Evolutionary conservation across 805 yeast species (phyloP).

Genomic region (Monosporozyma aquatica): DNA sequence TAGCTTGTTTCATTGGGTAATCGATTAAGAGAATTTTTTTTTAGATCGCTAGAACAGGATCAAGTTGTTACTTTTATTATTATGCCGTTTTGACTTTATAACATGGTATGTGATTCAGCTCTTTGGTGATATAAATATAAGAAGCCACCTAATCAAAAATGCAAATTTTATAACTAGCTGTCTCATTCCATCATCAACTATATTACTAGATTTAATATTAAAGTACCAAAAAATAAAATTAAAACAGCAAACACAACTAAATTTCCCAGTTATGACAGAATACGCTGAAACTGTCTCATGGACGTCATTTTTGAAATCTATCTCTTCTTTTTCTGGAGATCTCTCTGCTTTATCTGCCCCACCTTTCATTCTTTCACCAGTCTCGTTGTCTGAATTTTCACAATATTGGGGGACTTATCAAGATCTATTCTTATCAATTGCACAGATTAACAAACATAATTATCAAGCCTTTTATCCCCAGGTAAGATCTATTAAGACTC

Average conservation of each 20-base stretch:
- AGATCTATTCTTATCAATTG: constrained; percentile 69
- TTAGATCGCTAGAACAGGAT: too few relatives aligned
- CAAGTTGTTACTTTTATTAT: too few relatives aligned
- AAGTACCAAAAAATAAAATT: not conserved
- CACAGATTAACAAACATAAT: constrained; percentile 29
- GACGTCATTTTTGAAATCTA: constrained; percentile 84
- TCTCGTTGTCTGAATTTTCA: constrained; percentile 82
- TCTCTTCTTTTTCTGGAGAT: constrained; percentile 90
- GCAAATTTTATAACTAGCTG: not conserved
- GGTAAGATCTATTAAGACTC: constrained; percentile 39
- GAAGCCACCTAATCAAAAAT: not conserved
- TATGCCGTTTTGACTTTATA: too few relatives aligned
- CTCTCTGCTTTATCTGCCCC: constrained; percentile 93
- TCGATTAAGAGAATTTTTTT: too few relatives aligned
- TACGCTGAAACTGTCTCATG: constrained; percentile 50
- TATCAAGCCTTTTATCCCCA: constrained; percentile 12
- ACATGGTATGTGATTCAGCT: too few relatives aligned
- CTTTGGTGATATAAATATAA: too few relatives aligned
- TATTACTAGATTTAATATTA: too few relatives aligned
- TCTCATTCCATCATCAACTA: too few relatives aligned
- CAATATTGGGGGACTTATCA: constrained; percentile 96
- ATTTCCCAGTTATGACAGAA: constrained; percentile 29
- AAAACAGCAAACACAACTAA: not conserved
- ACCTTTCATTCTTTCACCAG: constrained; percentile 87
- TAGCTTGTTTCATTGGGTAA: too few relatives aligned